Percentiles rank a stretch among this genome's conserved stretches.
Conservation (phyloP, 352 stramenopile species). For the Phytophthora nicotianae region DNA sequence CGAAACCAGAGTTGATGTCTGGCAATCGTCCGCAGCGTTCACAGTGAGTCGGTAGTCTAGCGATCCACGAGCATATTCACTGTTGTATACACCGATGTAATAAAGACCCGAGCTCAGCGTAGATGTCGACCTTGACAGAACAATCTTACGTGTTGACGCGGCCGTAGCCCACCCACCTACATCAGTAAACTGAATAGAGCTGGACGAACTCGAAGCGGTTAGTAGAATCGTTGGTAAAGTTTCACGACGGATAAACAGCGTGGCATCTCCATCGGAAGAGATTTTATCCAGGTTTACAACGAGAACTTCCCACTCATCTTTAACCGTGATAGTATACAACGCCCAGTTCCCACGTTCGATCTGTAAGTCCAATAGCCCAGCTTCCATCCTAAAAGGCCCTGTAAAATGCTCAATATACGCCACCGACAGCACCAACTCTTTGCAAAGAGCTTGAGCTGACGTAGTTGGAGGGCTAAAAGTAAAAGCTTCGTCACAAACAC, state of each 20-base stretch:
- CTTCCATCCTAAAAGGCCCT: conserved; percentile 47
- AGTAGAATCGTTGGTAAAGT: conserved; percentile 47
- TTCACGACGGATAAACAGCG: conserved; percentile 75
- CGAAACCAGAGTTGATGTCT: conserved; percentile 18
- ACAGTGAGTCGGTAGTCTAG: conserved; percentile 64
- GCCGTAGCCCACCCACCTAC: conserved; percentile 50
- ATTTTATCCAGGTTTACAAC: conserved; percentile 49
- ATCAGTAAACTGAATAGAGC: conserved; percentile 63
- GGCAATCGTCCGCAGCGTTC: conserved; percentile 55
- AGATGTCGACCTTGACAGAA: conserved; percentile 59
- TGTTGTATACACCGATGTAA: conserved; percentile 81
- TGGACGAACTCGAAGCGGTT: conserved; percentile 28
- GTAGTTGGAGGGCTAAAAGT: conserved; percentile 49
- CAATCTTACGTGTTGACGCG: conserved; percentile 49
- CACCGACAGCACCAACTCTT: conserved; percentile 63
- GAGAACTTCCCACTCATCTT: conserved; percentile 66
- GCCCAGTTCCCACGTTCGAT: conserved; percentile 58
- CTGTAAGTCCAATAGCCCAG: conserved; percentile 47
- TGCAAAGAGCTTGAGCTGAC: conserved; percentile 56
- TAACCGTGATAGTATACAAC: conserved; percentile 61
- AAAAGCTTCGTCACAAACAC: conserved; percentile 72
- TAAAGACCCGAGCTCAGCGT: conserved; percentile 76
- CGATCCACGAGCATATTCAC: conserved; percentile 52
- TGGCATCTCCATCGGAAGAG: conserved; percentile 58
- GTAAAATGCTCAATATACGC: conserved; percentile 63